Base-by-base conservation (phyloP, 768 basidiomycete genomes). In the Phanerochaete sordida region DNA sequence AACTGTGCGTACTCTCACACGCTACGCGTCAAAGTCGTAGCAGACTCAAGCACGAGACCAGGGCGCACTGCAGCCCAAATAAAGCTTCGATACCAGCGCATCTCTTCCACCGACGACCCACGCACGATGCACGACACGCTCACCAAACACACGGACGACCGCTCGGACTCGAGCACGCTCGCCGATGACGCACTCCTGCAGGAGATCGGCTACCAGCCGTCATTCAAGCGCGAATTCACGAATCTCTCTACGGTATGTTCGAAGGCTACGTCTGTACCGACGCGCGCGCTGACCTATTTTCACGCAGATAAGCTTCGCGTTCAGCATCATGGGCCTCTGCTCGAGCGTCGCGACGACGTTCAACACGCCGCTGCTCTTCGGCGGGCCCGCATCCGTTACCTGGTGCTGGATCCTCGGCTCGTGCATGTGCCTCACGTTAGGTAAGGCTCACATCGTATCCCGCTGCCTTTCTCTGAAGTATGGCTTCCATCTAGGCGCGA, bases 171-270 rank as follows among this genome's bases (percentile, higher is more conserved):
- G 2, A 51, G 37, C 47, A 57, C 45, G 16, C 28, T 54, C 19
- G 83, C 83, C 52, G 87, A 90, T 67, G 86, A 88, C 73, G 79
- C 75, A 68, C 81, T 84, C 66, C 78, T 90, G 37, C 77, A 84
- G 54, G 84, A 81, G 15, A 69, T 88, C 65, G 88, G 88, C 15
- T 90, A 90, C 68, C 82, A 85, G 66, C 87, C 87, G 43, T 89
- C 87, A 12, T 93, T 94, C 77, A 86, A 84, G 70, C 81, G 92
- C 59, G 92, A 94, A 76, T 94, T 94, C 66, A 84, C 88, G 6
- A 91, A 89, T 67, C 72, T 92, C 30, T 87, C 88, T 23, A 90
- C 88, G 61, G 87, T 87, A 62, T 58, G 82, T 60, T 28, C 33
- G 33, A 21, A 23, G 54, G 15, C 24, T 56, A 19, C 23, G 33